Evolutionary conservation across 164 flowering plant genomes (phyloP).

Genomic region (Saururus chinensis): DNA sequence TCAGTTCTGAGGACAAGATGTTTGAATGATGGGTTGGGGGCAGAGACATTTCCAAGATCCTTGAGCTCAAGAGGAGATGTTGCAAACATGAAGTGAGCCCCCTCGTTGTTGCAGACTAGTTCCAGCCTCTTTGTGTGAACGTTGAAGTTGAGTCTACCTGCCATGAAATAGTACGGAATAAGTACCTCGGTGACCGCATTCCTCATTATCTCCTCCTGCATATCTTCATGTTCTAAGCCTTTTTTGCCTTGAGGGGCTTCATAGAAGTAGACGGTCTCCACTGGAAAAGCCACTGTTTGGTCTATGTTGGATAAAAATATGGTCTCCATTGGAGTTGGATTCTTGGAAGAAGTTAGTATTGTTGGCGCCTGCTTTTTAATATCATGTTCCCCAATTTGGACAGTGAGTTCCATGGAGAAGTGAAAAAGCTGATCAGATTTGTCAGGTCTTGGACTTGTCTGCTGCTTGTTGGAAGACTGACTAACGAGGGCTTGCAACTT

Average conservation of each 20-base stretch:
- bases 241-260: constrained; percentile 7
- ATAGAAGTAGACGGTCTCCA: constrained; percentile 32
- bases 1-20: constrained; percentile 24
- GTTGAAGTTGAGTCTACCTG: constrained; percentile 33
- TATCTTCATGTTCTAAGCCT: constrained; percentile 6
- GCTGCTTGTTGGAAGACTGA: too few species aligned
- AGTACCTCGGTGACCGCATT: constrained; percentile 23
- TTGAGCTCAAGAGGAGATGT: constrained; percentile 21
- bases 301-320: constrained; percentile 36
- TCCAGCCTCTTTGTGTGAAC: constrained; percentile 21
- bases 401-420: constrained; percentile 15
- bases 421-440: background rate
- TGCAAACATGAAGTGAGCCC: constrained; percentile 28
- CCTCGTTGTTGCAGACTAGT: constrained; percentile 39
- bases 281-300: constrained; percentile 35
- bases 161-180: constrained; percentile 40
- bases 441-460: too few species aligned
- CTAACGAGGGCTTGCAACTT: too few species aligned
- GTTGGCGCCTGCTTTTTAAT: constrained; percentile 23
- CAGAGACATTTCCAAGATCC: constrained; percentile 31
- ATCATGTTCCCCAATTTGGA: constrained; percentile 17
- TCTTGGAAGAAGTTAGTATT: constrained; percentile 23
- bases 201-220: constrained; percentile 25
- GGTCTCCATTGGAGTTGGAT: constrained; percentile 21
- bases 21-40: constrained; percentile 29